A percentile compares a stretch with the other conserved stretches of the same genome.
Evolutionary conservation across 176 grass and related monocot genomes (phyloP).

Genomic region (Paspalum notatum): DNA sequence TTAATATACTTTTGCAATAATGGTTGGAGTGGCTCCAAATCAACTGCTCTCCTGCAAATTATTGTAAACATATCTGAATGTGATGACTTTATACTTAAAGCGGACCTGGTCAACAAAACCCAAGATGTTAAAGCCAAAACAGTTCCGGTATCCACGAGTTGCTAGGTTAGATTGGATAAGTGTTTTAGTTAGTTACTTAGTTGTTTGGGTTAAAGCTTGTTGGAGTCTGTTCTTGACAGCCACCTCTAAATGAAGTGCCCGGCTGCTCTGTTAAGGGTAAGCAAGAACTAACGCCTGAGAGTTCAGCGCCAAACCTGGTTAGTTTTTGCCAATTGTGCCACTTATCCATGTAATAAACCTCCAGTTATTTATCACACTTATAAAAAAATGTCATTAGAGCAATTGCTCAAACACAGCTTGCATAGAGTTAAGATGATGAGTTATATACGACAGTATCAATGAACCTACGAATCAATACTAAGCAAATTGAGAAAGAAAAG

Average conservation of each 20-base stretch:
- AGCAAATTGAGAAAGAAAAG: conserved; percentile 17
- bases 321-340: no score
- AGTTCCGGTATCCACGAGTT: no score
- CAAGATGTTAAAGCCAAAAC: background rate
- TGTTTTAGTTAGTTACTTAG: no score
- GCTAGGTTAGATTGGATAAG: no score
- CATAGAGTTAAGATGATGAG: conserved; percentile 21
- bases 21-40: conserved; percentile 88
- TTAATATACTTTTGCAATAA: conserved; percentile 79
- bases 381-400: conserved; percentile 17
- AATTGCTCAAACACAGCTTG: conserved; percentile 26
- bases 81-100: no score
- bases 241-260: no score
- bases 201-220: no score
- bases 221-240: no score
- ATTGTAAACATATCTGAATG: conserved; percentile 28
- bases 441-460: conserved; percentile 17
- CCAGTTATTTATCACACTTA: background rate
- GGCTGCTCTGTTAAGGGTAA: no score
- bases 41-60: conserved; percentile 65
- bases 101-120: conserved; percentile 10
- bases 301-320: no score
- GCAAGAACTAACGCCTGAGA: no score
- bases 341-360: no score
- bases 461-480: conserved; percentile 13